These are phyloP conservation scores for Lophiotrema nucula DNA, from an alignment of 495 filamentous ascomycete species.

Conservation along the genomic window DNA sequence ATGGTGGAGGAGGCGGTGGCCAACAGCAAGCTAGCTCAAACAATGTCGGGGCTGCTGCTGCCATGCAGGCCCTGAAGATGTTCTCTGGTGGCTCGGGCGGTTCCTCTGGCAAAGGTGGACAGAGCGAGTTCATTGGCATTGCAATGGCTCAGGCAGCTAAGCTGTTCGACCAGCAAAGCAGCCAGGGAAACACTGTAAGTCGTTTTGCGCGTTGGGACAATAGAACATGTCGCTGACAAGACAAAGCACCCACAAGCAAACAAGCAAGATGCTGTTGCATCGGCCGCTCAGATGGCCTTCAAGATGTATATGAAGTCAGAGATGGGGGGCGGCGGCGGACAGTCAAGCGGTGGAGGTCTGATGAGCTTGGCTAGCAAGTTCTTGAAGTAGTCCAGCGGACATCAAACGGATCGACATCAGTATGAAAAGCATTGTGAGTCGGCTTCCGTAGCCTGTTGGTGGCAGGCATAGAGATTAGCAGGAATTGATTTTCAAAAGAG, in stretches of 20 bases:
- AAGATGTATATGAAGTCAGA: constrained; percentile 68
- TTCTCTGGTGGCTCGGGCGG: constrained; percentile 48
- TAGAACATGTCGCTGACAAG: constrained; percentile 10
- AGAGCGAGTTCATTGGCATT: constrained; percentile 64
- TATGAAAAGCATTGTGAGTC: too few species aligned
- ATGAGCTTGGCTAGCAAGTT: constrained; percentile 60
- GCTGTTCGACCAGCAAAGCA: constrained; percentile 62
- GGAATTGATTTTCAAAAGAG: too few species aligned
- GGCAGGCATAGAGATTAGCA: too few species aligned
- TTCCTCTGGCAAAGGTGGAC: constrained; percentile 39
- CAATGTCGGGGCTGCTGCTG: constrained; percentile 59
- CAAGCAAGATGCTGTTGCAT: constrained; percentile 61
- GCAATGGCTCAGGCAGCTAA: constrained; percentile 68
- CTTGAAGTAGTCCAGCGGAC: constrained; percentile 37
- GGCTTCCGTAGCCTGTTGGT: too few species aligned
- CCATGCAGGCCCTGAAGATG: constrained; percentile 69
- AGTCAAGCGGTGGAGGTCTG: constrained; percentile 42
- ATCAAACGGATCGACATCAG: too few species aligned
- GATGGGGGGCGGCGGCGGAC: constrained; percentile 49
- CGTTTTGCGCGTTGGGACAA: background rate
- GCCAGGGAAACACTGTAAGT: constrained; percentile 51
- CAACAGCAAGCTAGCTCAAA: constrained; percentile 30
- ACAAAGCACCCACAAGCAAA: constrained; percentile 41
- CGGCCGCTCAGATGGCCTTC: constrained; percentile 63
- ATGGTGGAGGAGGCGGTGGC: constrained; percentile 44